Conservation (phyloP, 495 filamentous ascomycete genomes). For the Aspergillus heteromorphus region DNA sequence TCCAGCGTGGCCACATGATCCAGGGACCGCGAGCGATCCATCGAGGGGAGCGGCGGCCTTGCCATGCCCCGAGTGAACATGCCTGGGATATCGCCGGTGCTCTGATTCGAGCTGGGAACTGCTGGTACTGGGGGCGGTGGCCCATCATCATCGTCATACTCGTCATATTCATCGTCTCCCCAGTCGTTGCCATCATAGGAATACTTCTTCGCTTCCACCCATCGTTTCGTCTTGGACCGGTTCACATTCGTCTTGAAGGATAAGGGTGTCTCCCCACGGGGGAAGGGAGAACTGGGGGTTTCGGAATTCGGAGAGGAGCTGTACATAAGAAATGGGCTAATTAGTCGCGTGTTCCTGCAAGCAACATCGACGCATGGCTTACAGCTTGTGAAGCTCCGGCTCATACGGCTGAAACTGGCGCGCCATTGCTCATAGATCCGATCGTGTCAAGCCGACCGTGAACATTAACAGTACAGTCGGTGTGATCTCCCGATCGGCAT, state of each 20-base stretch:
- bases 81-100: conserved; percentile 23
- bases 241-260: conserved; percentile 78
- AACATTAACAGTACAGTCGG: background rate
- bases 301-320: conserved; percentile 20
- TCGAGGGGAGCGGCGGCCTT: conserved; percentile 20
- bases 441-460: background rate
- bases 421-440: conserved; percentile 11
- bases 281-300: conserved; percentile 29
- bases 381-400: conserved; percentile 22
- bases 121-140: conserved; percentile 39
- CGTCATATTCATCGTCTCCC: conserved; percentile 80
- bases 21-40: conserved; percentile 38
- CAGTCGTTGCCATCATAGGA: conserved; percentile 94
- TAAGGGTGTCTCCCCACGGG: conserved; percentile 36
- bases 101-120: conserved; percentile 27
- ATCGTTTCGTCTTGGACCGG: conserved; percentile 87
- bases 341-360: background rate
- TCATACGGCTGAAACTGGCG: conserved; percentile 21
- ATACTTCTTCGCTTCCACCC: conserved; percentile 83
- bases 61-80: conserved; percentile 1
- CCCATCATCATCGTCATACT: conserved; percentile 60
- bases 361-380: conserved; percentile 3
- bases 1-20: conserved; percentile 18
- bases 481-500: background rate
- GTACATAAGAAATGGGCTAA: background rate